phyloP scores from a whole-genome alignment of 2,329 filamentous ascomycete species.

The Aspergillus proliferans region DNA sequence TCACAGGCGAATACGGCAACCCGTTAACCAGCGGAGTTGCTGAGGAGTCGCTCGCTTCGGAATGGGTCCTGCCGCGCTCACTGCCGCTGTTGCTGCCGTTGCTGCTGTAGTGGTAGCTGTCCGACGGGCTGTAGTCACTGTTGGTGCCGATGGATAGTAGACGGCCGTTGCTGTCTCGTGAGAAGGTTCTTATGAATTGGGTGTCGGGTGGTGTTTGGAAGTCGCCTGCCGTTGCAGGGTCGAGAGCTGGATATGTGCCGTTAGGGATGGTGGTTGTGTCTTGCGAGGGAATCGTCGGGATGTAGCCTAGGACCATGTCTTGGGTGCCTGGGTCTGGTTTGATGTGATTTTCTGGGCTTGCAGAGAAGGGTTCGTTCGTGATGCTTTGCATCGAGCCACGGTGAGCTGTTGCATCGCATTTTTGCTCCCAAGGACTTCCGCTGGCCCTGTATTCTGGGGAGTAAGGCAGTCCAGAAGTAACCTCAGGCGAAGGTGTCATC shows the following conservation, averaged over 20 bases:
- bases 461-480: constrained; percentile 11
- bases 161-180: constrained; percentile 14
- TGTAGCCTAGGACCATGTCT: constrained; percentile 25
- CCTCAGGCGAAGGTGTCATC: constrained; percentile 12
- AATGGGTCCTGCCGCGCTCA: constrained; percentile 24
- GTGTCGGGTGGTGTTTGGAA: constrained; percentile 9
- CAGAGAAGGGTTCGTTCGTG: constrained; percentile 16
- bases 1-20: constrained; percentile 33
- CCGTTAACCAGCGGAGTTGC: constrained; percentile 35
- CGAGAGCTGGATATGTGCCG: constrained; percentile 11
- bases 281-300: constrained; percentile 18
- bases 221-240: constrained; percentile 12
- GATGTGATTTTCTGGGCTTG: constrained; percentile 12
- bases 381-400: constrained; percentile 14
- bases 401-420: constrained; percentile 7
- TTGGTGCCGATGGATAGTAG: constrained; percentile 16
- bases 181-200: constrained; percentile 13
- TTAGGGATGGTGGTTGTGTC: constrained; percentile 5
- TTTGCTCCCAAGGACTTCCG: constrained; percentile 9
- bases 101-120: constrained; percentile 35
- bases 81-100: constrained; percentile 15
- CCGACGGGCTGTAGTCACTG: constrained; percentile 20
- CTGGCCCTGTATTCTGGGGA: constrained; percentile 14
- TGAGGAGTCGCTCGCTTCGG: constrained; percentile 16
- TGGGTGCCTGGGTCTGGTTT: constrained; percentile 17